Base-by-base conservation (phyloP, 179 eudicot genomes). In the Camellia oleifera region DNA sequence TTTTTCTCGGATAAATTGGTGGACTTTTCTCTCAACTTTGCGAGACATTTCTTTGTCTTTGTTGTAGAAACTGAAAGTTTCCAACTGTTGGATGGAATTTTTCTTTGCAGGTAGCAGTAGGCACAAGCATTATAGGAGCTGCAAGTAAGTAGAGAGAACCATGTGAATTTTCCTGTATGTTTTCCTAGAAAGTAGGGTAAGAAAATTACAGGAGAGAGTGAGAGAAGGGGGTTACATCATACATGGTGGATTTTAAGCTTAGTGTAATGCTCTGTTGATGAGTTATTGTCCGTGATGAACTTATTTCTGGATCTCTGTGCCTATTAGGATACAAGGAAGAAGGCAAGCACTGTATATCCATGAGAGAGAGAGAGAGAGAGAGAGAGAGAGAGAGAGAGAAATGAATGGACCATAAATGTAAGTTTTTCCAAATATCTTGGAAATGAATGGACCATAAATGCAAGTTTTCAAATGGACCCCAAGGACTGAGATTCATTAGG, bases 181-280 rank as follows among this genome's bases (percentile, higher is more conserved):
- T 11, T 73, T 18, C 42, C 45, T 20, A 26, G 1, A 26, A 26
- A 26, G 56, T 60, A 4, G 42, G 67, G 40, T 32, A 32, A 32
- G 40, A 32, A 32, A 32, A 32, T 32, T 32, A 32, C 2, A 61
- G 74, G 73, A 52, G 67, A 75, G 67, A 60, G 69, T 15, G n/a
- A 63, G 44, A 70, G 61, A 65, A 10, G 3, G 72, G 74, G 46
- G 73, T 66, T 74, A 50, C 63, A 77, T 53, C 83, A 73, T 81
- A 87, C 90, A 74, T 83, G 40, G 57, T 78, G 79, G 78, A 57
- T 5, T 76, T 82, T 76, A 77, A 80, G 78, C 72, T 48, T 17
- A 74, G 54, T 72, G 66, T 72, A 3, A 53, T 52, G 78, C 74
- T 74, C 17, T 83, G 83, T 26, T 74, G 74, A 77, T 53, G 80